Percentiles rank a stretch among this genome's conserved stretches.
Evolutionary conservation across 164 flowering plant genomes (phyloP).

Genomic region (Stephania japonica): DNA sequence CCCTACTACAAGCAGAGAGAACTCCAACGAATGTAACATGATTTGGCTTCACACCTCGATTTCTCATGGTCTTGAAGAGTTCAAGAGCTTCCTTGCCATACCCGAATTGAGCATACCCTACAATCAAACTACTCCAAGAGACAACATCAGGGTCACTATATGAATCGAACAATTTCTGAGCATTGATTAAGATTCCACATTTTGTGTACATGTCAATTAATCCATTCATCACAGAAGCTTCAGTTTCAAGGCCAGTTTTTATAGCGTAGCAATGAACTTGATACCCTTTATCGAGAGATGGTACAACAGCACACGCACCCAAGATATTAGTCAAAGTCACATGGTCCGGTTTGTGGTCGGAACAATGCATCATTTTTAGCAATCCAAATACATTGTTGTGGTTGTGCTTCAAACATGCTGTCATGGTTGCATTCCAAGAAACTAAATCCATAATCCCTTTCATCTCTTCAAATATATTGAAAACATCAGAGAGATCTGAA

Average conservation of each 20-base stretch:
- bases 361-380: constrained; percentile 34
- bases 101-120: constrained; percentile 59
- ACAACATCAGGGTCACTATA: constrained; percentile 48
- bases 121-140: constrained; percentile 64
- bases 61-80: constrained; percentile 43
- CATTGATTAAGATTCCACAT: constrained; percentile 44
- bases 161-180: constrained; percentile 34
- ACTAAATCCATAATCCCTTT: constrained; percentile 31
- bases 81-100: constrained; percentile 46
- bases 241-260: constrained; percentile 37
- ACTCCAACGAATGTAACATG: constrained; percentile 59
- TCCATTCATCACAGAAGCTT: constrained; percentile 38
- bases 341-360: constrained; percentile 37
- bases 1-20: constrained; percentile 65
- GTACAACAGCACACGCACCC: constrained; percentile 43
- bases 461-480: constrained; percentile 38
- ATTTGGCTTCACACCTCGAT: constrained; percentile 41
- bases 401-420: constrained; percentile 48
- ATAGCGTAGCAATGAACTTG: constrained; percentile 42
- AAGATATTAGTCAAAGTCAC: constrained; percentile 35
- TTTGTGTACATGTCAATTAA: constrained; percentile 63
- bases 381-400: constrained; percentile 39
- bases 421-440: constrained; percentile 67
- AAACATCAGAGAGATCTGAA: constrained; percentile 32
- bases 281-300: constrained; percentile 42